These are phyloP conservation scores for Botryotinia narcissicola DNA, from an alignment of 2,329 filamentous ascomycete species.

Conservation along the genomic window DNA sequence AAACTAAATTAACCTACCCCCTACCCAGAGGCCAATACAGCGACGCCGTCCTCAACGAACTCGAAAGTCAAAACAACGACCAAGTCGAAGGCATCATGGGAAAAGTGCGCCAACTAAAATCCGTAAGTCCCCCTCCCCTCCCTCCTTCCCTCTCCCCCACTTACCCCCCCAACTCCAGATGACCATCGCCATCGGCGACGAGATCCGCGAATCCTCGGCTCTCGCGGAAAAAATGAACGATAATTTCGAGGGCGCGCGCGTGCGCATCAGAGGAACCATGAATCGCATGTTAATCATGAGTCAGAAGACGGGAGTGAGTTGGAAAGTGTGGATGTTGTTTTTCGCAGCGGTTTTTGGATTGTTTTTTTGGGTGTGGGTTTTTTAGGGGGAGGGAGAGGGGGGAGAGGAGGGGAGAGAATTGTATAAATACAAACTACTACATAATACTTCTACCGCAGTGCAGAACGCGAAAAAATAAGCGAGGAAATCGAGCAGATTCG, in stretches of 20 bases:
- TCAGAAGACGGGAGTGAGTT: slow-evolving; percentile 87
- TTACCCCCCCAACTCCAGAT: slow-evolving; percentile 54
- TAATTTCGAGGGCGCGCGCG: slow-evolving; percentile 79
- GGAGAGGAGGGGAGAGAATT: not conserved
- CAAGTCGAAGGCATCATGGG: slow-evolving; percentile 87
- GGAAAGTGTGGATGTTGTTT: slow-evolving; percentile 91
- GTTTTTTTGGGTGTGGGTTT: slow-evolving; percentile 93
- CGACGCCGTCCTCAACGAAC: slow-evolving; percentile 83
- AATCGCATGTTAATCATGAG: slow-evolving; percentile 97
- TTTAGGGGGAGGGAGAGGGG: slow-evolving; percentile 42
- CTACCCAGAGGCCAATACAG: slow-evolving; percentile 77
- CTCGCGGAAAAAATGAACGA: slow-evolving; percentile 96
- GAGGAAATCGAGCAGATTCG: not conserved
- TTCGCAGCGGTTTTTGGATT: slow-evolving; percentile 78
- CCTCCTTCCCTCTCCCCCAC: not conserved
- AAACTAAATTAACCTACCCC: not conserved
- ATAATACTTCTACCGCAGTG: not conserved
- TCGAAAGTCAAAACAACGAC: slow-evolving; percentile 92
- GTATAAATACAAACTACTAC: not conserved
- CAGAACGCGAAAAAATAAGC: not conserved
- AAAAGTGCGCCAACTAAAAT: slow-evolving; percentile 86
- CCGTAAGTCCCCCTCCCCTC: slow-evolving; percentile 56
- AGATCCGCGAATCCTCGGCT: slow-evolving; percentile 86
- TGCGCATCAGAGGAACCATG: slow-evolving; percentile 87
- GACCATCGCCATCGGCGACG: slow-evolving; percentile 88